phyloP scores from a whole-genome alignment of 495 filamentous ascomycete genomes.

The Penicillium crystallinum region DNA sequence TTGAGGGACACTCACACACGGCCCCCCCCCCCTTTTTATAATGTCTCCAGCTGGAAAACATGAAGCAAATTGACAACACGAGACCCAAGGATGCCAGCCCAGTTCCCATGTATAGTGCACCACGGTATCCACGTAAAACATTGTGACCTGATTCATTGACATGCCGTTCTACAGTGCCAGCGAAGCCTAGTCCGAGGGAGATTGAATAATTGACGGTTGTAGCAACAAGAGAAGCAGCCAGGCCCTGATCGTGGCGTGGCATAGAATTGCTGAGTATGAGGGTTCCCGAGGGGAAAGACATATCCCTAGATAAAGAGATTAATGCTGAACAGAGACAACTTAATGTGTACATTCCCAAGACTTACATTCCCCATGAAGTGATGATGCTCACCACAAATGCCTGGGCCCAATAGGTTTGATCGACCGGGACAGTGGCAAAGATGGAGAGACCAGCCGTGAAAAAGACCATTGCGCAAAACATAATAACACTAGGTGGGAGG shows the following conservation, averaged over 20 bases:
- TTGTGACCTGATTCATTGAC: constrained; percentile 38
- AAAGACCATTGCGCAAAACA: constrained; percentile 44
- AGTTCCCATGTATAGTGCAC: constrained; percentile 33
- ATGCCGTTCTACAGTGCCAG: constrained; percentile 56
- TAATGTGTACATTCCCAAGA: constrained; percentile 5
- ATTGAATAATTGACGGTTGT: constrained; percentile 66
- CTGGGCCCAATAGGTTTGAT: constrained; percentile 40
- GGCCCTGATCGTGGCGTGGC: constrained; percentile 35
- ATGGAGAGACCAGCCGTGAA: constrained; percentile 39
- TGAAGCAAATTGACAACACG: no score
- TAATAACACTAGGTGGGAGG: constrained; percentile 41
- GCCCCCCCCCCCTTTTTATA: no score
- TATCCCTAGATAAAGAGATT: constrained; percentile 23
- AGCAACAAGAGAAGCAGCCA: constrained; percentile 56
- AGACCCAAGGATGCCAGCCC: constrained; percentile 32
- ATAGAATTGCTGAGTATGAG: constrained; percentile 35
- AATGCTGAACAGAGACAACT: no score
- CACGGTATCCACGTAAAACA: constrained; percentile 36
- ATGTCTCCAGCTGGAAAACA: no score
- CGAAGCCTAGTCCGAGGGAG: constrained; percentile 60
- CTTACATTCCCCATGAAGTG: constrained; percentile 52
- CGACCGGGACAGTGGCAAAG: constrained; percentile 13
- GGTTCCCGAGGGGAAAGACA: constrained; percentile 35
- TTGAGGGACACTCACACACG: no score
- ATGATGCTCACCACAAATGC: constrained; percentile 44